A percentile compares a stretch with the other conserved stretches of the same genome.
Evolutionary conservation across 2,329 filamentous ascomycete species (phyloP).

Genomic region (Exophiala mesophila): DNA sequence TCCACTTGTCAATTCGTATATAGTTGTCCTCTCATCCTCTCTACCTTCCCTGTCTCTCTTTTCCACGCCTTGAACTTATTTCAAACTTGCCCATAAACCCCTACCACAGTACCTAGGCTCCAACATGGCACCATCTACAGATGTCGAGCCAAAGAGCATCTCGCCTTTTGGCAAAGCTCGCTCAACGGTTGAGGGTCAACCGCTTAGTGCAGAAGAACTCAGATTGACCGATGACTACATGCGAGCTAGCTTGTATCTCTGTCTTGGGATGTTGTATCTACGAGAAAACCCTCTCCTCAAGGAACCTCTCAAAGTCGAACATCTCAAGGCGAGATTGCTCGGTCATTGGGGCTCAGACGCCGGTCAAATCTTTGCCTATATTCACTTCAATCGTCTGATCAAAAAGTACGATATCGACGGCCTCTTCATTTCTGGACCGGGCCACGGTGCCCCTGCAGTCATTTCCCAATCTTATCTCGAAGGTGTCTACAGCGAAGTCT

Average conservation of each 20-base stretch:
- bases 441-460: conserved; percentile 71
- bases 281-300: conserved; percentile 67
- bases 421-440: conserved; percentile 70
- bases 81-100: no score
- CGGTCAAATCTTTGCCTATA: conserved; percentile 76
- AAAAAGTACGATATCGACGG: conserved; percentile 72
- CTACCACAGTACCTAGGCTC: not conserved
- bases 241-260: conserved; percentile 68
- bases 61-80: no score
- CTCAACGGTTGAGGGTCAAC: conserved; percentile 58
- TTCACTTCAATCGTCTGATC: conserved; percentile 77
- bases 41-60: conserved; percentile 1
- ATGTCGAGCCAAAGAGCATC: conserved; percentile 50
- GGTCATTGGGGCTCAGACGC: conserved; percentile 77
- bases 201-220: conserved; percentile 62
- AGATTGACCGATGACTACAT: conserved; percentile 68
- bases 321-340: conserved; percentile 68
- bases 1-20: not conserved
- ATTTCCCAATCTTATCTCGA: conserved; percentile 73
- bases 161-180: conserved; percentile 61
- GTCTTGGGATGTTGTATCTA: conserved; percentile 76
- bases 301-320: conserved; percentile 62
- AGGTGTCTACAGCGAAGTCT: conserved; percentile 71
- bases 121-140: conserved; percentile 16
- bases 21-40: not conserved